phyloP scores from a whole-genome alignment of 2,329 filamentous ascomycete genomes.

The Chrysoporthe deuterocubensis region DNA sequence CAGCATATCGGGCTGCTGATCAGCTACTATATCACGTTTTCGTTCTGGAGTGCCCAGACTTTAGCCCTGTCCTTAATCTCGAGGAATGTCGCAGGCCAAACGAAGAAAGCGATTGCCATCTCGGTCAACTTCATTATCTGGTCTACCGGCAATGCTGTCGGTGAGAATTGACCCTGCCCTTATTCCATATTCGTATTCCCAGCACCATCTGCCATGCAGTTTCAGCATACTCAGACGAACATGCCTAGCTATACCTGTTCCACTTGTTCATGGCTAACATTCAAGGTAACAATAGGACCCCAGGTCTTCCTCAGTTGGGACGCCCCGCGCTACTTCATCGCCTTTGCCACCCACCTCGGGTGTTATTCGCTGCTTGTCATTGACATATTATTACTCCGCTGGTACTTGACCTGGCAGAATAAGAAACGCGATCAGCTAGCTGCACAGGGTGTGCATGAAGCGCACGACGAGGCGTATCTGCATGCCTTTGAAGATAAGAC shows the following conservation, averaged over 20 bases:
- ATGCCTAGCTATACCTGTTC: background rate
- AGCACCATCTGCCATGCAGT: no score
- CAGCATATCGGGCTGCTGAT: conserved; percentile 71
- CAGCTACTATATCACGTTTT: conserved; percentile 76
- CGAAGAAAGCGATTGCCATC: conserved; percentile 71
- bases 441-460: conserved; percentile 45
- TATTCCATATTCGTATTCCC: background rate
- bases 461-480: conserved; percentile 45
- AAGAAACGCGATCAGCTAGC: conserved; percentile 57
- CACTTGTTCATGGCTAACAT: background rate
- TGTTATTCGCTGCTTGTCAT: conserved; percentile 67
- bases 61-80: conserved; percentile 69
- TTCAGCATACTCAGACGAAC: no score
- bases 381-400: conserved; percentile 61
- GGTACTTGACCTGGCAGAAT: conserved; percentile 62
- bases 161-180: conserved; percentile 37
- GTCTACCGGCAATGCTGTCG: conserved; percentile 70
- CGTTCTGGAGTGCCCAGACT: conserved; percentile 77
- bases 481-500: conserved; percentile 68
- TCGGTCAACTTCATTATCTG: conserved; percentile 73
- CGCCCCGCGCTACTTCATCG: conserved; percentile 68
- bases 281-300: conserved; percentile 47
- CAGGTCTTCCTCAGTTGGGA: conserved; percentile 67
- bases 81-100: conserved; percentile 73
- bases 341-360: conserved; percentile 70